Conservation (phyloP, 805 yeast genomes). For the Nadsonia fulvescens region DNA sequence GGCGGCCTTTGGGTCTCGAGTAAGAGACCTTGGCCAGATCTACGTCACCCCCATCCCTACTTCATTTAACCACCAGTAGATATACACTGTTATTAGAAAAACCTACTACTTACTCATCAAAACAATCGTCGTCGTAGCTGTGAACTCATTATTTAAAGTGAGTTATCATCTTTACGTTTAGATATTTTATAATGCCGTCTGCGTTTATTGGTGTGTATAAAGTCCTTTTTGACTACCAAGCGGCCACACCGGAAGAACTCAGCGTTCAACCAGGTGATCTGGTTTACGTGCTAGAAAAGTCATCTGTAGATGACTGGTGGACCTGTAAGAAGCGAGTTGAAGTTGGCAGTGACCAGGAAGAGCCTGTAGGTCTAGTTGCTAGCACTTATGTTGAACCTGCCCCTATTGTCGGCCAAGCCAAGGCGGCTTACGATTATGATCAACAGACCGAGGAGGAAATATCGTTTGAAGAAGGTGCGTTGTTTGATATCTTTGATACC, state of each 20-base stretch:
- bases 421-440: slow-evolving; percentile 71
- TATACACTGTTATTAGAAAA: no score
- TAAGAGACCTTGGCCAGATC: no score
- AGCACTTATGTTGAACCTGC: slow-evolving; percentile 79
- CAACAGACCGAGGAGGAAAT: slow-evolving; percentile 91
- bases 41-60: no score
- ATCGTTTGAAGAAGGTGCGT: slow-evolving; percentile 56
- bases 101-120: no score
- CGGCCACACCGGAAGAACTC: slow-evolving; percentile 83
- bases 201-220: slow-evolving; percentile 47
- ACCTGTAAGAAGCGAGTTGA: slow-evolving; percentile 79
- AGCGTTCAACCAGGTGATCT: slow-evolving; percentile 56
- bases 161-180: no score
- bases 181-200: slow-evolving; percentile 14
- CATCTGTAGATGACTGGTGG: slow-evolving; percentile 96
- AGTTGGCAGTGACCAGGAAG: slow-evolving; percentile 81
- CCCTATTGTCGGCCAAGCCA: slow-evolving; percentile 35
- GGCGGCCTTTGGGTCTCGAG: no score
- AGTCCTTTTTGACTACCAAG: slow-evolving; percentile 64
- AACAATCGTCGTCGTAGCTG: no score
- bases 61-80: no score
- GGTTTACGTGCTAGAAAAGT: slow-evolving; percentile 66
- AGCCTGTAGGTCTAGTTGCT: slow-evolving; percentile 88
- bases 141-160: no score
- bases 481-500: slow-evolving; percentile 66